These are phyloP conservation scores for Lichtheimia ramosa DNA, from an alignment of 371 early-diverging fungal genomes.

Conservation along the genomic window DNA sequence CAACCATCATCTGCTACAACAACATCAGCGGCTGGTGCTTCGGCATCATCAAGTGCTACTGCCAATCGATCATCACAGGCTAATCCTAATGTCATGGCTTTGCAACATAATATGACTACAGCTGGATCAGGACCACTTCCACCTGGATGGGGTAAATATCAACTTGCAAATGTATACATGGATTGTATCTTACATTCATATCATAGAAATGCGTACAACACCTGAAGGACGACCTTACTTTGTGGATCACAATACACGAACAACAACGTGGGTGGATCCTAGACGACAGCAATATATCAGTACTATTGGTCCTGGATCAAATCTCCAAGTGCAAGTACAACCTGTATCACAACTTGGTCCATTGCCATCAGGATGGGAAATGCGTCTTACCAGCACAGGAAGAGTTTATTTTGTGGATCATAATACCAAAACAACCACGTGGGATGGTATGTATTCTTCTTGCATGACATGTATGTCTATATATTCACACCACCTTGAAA, in stretches of 20 bases:
- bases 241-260: constrained; percentile 95
- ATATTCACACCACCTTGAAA: not conserved
- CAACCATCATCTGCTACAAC: not conserved
- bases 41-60: constrained; percentile 13
- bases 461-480: not conserved
- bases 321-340: constrained; percentile 65
- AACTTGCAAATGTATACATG: not conserved
- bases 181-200: not conserved
- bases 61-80: constrained; percentile 39
- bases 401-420: constrained; percentile 93
- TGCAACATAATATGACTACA: constrained; percentile 49
- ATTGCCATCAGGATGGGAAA: constrained; percentile 95
- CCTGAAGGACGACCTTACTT: constrained; percentile 92
- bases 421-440: constrained; percentile 89
- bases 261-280: constrained; percentile 95
- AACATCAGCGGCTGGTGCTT: constrained; percentile 6
- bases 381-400: constrained; percentile 89
- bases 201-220: constrained; percentile 68
- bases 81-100: constrained; percentile 42
- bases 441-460: constrained; percentile 73
- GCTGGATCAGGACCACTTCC: constrained; percentile 84
- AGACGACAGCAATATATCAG: constrained; percentile 64
- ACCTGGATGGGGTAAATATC: constrained; percentile 81
- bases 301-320: constrained; percentile 51
- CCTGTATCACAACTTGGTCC: constrained; percentile 81